Percentiles rank a stretch among this genome's conserved stretches.
Evolutionary conservation across 2,329 filamentous ascomycete species (phyloP).

Genomic region (Alternaria sp.): DNA sequence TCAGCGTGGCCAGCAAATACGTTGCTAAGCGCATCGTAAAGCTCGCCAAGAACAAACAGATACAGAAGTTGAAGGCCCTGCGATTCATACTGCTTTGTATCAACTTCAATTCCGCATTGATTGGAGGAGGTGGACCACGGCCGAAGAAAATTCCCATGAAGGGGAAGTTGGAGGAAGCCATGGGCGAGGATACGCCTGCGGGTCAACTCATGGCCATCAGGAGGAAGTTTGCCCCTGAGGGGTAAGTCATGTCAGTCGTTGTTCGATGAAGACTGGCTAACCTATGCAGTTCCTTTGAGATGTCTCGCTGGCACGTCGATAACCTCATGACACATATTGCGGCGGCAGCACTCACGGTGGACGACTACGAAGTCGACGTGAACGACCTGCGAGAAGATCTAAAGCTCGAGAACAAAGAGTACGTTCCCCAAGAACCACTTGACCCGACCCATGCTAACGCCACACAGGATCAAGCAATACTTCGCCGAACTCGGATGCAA

Average conservation of each 20-base stretch:
- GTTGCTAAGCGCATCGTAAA: slow-evolving; percentile 69
- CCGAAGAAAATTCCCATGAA: slow-evolving; percentile 62
- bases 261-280: slow-evolving; percentile 12
- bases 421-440: slow-evolving; percentile 14
- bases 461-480: slow-evolving; percentile 66
- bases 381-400: slow-evolving; percentile 74
- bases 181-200: slow-evolving; percentile 49
- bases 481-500: slow-evolving; percentile 78
- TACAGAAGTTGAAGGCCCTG: slow-evolving; percentile 56
- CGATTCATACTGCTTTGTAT: slow-evolving; percentile 58
- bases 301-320: slow-evolving; percentile 75
- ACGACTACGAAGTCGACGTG: slow-evolving; percentile 76
- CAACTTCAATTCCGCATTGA: slow-evolving; percentile 54
- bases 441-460: slow-evolving; percentile 11
- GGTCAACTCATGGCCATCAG: slow-evolving; percentile 49
- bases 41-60: slow-evolving; percentile 61
- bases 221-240: slow-evolving; percentile 65
- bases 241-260: slow-evolving; percentile 22
- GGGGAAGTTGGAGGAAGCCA: slow-evolving; percentile 71
- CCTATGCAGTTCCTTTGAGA: slow-evolving; percentile 50
- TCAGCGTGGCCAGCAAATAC: slow-evolving; percentile 66
- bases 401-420: slow-evolving; percentile 71
- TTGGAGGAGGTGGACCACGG: slow-evolving; percentile 39
- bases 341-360: slow-evolving; percentile 72
- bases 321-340: slow-evolving; percentile 76